phyloP scores from a whole-genome alignment of 106 monocot genomes.

The Cymbidium sinense region DNA sequence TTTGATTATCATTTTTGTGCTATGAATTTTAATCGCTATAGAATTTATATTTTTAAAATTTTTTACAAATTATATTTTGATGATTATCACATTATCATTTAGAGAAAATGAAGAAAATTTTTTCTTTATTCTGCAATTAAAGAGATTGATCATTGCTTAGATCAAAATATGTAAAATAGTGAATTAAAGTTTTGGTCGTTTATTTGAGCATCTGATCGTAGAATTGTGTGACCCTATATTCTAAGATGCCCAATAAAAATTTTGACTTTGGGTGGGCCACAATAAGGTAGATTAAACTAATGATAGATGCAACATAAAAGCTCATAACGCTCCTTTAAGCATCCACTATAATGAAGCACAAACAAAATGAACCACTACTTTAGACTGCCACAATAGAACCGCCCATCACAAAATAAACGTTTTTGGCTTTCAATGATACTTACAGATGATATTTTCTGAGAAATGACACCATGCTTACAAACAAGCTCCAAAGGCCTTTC shows the following conservation, averaged over 20 bases:
- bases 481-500: slow-evolving; percentile 78
- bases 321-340: neutral
- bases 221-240: neutral
- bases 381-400: neutral
- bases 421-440: slow-evolving; percentile 11
- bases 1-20: no score
- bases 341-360: neutral
- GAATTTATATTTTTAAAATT: no score
- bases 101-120: no score
- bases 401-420: neutral
- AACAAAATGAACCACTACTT: neutral
- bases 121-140: no score
- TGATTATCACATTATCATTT: no score
- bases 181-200: no score
- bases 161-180: no score
- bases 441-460: slow-evolving; percentile 69
- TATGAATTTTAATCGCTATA: no score
- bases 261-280: neutral
- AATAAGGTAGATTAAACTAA: neutral
- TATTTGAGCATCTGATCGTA: no score
- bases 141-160: no score
- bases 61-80: no score
- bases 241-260: neutral
- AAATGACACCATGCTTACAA: slow-evolving; percentile 76
- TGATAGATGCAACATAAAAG: neutral